Conservation (phyloP, 2,329 filamentous ascomycete species). For the Ceratocystis variospora region DNA sequence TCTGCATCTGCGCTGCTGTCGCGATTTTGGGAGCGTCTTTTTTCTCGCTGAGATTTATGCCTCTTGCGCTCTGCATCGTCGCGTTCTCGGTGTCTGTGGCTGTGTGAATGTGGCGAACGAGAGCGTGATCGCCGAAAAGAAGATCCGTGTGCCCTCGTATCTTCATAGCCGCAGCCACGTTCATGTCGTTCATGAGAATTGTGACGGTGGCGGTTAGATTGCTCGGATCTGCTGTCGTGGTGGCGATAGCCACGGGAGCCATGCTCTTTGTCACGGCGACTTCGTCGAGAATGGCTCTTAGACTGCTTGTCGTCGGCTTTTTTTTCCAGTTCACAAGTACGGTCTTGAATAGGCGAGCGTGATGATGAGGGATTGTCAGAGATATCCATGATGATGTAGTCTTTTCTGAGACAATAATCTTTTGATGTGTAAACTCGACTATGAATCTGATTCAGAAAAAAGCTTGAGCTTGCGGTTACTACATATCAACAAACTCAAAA, state of each 20-base stretch:
- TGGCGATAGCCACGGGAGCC: not conserved
- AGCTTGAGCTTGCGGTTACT: too few relatives aligned
- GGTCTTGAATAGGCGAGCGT: slow-evolving; percentile 1
- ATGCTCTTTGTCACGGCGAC: not conserved
- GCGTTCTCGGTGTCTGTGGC: not conserved
- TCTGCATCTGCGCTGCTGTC: not conserved
- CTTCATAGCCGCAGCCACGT: not conserved
- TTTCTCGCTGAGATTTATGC: not conserved
- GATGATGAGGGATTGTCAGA: not conserved
- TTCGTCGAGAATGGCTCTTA: not conserved
- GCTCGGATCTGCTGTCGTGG: slow-evolving; percentile 1
- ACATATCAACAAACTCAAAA: not conserved
- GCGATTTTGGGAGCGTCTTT: not conserved
- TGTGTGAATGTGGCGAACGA: not conserved
- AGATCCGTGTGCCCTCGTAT: not conserved
- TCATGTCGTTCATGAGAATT: slow-evolving; percentile 6
- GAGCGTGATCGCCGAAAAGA: not conserved
- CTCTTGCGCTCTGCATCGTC: too few relatives aligned
- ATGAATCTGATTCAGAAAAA: not conserved
- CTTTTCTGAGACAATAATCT: not conserved
- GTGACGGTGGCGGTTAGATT: slow-evolving; percentile 7
- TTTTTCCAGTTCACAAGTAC: not conserved
- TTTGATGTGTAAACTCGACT: not conserved
- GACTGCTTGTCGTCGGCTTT: not conserved
- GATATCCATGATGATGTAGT: not conserved